phyloP scores from a whole-genome alignment of 306 rosid species.

The Pterocarpus santalinus region DNA sequence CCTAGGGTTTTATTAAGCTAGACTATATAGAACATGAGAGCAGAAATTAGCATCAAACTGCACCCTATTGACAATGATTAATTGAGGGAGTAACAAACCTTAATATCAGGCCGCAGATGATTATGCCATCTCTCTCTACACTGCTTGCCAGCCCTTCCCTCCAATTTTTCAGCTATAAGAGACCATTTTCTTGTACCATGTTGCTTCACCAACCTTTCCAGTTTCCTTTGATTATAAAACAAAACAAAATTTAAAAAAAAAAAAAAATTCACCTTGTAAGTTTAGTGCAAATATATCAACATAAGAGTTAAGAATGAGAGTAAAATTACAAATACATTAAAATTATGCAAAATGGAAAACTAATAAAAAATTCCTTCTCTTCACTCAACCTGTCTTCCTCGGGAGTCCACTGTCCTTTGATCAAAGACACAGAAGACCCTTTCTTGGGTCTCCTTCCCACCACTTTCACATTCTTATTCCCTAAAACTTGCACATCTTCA shows the following conservation, averaged over 20 bases:
- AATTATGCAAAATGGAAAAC: background rate
- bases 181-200: slow-evolving; percentile 90
- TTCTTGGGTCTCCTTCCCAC: slow-evolving; percentile 59
- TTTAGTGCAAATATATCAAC: too few relatives aligned
- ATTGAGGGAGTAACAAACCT: slow-evolving; percentile 54
- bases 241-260: background rate
- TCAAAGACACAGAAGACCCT: slow-evolving; percentile 48
- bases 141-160: slow-evolving; percentile 90
- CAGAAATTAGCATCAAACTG: slow-evolving; percentile 7
- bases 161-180: slow-evolving; percentile 77
- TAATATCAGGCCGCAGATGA: slow-evolving; percentile 93
- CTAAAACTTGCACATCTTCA: slow-evolving; percentile 29
- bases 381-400: slow-evolving; percentile 84
- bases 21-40: background rate
- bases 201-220: slow-evolving; percentile 78
- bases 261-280: background rate
- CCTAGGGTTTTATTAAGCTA: background rate
- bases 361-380: background rate
- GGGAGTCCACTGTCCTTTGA: slow-evolving; percentile 91
- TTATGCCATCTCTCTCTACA: slow-evolving; percentile 98
- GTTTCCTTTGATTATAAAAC: slow-evolving; percentile 53
- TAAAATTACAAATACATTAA: background rate
- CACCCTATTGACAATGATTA: background rate
- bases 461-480: slow-evolving; percentile 36
- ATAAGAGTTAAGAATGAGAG: background rate